These are phyloP conservation scores for Metarhizium anisopliae DNA, from an alignment of 2,329 filamentous ascomycete species.

Conservation along the genomic window DNA sequence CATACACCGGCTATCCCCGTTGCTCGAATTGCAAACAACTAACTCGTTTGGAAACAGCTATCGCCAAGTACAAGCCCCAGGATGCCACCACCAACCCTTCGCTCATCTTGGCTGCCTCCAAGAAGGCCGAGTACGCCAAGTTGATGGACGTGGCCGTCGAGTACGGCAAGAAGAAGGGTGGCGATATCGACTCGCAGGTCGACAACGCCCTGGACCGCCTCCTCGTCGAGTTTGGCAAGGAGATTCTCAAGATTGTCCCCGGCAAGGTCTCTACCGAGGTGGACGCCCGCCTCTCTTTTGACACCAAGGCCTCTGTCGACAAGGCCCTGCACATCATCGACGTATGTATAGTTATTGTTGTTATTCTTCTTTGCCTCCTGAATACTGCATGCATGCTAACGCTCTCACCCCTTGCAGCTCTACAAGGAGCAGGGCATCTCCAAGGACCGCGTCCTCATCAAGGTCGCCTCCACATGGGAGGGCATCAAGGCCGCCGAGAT, in stretches of 20 bases:
- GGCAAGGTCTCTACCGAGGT: conserved; percentile 99
- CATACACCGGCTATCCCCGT: background rate
- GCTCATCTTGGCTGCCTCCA: conserved; percentile 93
- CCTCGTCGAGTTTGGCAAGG: conserved; percentile 93
- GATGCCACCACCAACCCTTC: conserved; percentile 99
- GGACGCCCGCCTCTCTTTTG: conserved; percentile 91
- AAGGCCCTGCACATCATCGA: conserved; percentile 98
- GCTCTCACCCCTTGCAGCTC: conserved; percentile 48
- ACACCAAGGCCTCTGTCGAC: conserved; percentile 81
- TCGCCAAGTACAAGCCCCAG: conserved; percentile 99
- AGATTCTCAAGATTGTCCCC: conserved; percentile 94
- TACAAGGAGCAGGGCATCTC: conserved; percentile 87
- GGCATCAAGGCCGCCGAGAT: conserved; percentile 98
- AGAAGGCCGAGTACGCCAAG: conserved; percentile 93
- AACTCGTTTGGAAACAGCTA: conserved; percentile 49
- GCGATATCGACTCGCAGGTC: conserved; percentile 68
- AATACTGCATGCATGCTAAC: conserved; percentile 4
- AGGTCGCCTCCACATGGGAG: conserved; percentile 98
- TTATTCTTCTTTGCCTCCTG: background rate
- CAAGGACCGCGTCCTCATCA: conserved; percentile 95
- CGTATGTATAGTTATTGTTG: conserved; percentile 39
- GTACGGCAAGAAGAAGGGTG: conserved; percentile 72
- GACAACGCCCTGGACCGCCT: conserved; percentile 87
- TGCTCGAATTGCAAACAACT: conserved; percentile 11
- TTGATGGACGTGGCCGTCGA: conserved; percentile 79